Conservation (phyloP, 495 filamentous ascomycete genomes). For the Amphirosellinia nigrospora region DNA sequence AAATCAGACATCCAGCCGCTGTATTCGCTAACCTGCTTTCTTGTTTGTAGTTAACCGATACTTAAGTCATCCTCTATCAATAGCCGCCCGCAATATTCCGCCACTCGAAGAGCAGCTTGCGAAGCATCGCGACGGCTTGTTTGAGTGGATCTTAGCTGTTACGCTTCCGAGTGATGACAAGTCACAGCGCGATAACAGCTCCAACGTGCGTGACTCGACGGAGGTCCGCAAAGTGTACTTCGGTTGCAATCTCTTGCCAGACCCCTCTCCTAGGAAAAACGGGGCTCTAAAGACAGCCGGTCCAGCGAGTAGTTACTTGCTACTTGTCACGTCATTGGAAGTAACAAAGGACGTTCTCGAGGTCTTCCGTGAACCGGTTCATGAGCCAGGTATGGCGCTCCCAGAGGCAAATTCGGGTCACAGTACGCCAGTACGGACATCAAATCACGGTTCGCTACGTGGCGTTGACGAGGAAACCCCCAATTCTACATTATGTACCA, state of each 20-base stretch:
- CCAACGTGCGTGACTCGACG: conserved; percentile 24
- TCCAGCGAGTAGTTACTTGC: conserved; percentile 24
- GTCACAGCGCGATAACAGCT: conserved; percentile 25
- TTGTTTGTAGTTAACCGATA: conserved; percentile 28
- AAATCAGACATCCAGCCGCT: background rate
- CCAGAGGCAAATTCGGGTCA: background rate
- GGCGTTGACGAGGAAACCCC: conserved; percentile 17
- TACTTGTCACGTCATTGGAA: conserved; percentile 33
- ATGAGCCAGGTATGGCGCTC: conserved; percentile 13
- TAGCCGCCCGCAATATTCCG: conserved; percentile 42
- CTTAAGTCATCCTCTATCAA: conserved; percentile 38
- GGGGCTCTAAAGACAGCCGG: conserved; percentile 14
- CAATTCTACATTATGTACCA: conserved; percentile 22
- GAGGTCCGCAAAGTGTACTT: conserved; percentile 42
- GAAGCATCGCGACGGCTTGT: conserved; percentile 60
- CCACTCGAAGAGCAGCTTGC: conserved; percentile 47
- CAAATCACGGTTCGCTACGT: conserved; percentile 7
- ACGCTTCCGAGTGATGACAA: conserved; percentile 25
- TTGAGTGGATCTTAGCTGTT: conserved; percentile 52
- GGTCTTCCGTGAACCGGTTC: conserved; percentile 3
- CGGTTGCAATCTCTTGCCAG: conserved; percentile 53
- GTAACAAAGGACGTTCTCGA: conserved; percentile 22
- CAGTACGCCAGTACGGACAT: conserved; percentile 10
- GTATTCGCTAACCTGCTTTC: conserved; percentile 2
- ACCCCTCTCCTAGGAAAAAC: conserved; percentile 18